These are phyloP conservation scores for Harrya chromipes DNA, from an alignment of 768 basidiomycete species.

Conservation along the genomic window DNA sequence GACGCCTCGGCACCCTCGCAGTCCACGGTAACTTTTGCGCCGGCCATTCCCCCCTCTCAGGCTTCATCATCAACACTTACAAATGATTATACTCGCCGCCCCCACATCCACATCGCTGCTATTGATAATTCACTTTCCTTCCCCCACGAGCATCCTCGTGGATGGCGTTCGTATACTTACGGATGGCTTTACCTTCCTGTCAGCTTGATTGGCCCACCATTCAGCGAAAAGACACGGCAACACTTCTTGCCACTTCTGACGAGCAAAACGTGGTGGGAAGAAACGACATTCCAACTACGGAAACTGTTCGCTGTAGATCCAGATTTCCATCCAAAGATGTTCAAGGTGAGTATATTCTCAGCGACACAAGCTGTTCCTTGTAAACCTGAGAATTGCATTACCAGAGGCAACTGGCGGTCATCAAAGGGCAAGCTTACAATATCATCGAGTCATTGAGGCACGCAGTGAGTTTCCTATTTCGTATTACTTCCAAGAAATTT, in stretches of 20 bases:
- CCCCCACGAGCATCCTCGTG: constrained; percentile 86
- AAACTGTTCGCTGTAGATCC: constrained; percentile 78
- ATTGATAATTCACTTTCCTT: constrained; percentile 94
- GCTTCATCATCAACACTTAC: constrained; percentile 33
- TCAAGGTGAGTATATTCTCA: constrained; percentile 49
- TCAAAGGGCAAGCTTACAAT: constrained; percentile 92
- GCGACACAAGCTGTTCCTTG: constrained; percentile 1
- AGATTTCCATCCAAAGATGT: constrained; percentile 90
- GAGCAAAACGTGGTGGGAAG: constrained; percentile 87
- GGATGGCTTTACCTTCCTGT: constrained; percentile 89
- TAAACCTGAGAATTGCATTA: constrained; percentile 1
- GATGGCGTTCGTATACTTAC: constrained; percentile 78
- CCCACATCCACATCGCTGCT: constrained; percentile 88
- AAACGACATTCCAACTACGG: constrained; percentile 74
- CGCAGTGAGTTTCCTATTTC: constrained; percentile 44
- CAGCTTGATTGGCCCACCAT: constrained; percentile 80
- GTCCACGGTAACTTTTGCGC: constrained; percentile 37
- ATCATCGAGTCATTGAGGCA: constrained; percentile 83
- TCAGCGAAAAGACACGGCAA: constrained; percentile 75
- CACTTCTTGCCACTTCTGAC: constrained; percentile 82
- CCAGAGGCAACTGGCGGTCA: constrained; percentile 84
- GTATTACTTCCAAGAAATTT: not conserved
- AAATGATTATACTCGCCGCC: constrained; percentile 51
- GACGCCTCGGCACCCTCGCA: constrained; percentile 40
- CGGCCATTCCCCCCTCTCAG: constrained; percentile 38